Evolutionary conservation across 768 basidiomycete species (phyloP).

Genomic region (Lactarius tabidus): DNA sequence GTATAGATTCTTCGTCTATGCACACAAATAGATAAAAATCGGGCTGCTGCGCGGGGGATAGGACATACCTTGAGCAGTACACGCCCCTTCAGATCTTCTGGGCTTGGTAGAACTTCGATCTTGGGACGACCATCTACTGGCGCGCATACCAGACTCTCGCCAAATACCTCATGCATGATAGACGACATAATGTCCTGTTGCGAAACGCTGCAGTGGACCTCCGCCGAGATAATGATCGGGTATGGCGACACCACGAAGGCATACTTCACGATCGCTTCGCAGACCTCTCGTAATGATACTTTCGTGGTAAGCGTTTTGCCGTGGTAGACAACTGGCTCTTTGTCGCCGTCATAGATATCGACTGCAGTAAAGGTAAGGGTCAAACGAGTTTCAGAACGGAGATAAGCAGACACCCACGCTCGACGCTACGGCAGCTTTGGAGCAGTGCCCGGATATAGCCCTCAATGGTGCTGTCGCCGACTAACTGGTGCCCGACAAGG

Average conservation of each 20-base stretch:
- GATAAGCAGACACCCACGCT: constrained; percentile 51
- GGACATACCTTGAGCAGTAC: constrained; percentile 75
- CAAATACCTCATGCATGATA: constrained; percentile 67
- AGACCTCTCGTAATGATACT: constrained; percentile 75
- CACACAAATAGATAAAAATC: not conserved
- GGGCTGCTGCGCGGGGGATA: not conserved
- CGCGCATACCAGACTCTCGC: constrained; percentile 46
- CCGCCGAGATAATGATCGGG: constrained; percentile 89
- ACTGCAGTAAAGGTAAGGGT: constrained; percentile 45
- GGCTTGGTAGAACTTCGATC: constrained; percentile 70
- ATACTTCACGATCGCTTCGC: constrained; percentile 81
- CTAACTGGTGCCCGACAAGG: constrained; percentile 78
- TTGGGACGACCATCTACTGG: constrained; percentile 46
- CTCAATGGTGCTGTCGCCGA: constrained; percentile 87
- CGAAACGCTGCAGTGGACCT: constrained; percentile 75
- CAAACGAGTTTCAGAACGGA: not conserved
- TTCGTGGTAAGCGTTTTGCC: constrained; percentile 86
- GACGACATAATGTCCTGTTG: constrained; percentile 78
- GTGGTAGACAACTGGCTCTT: constrained; percentile 82
- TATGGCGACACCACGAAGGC: constrained; percentile 89
- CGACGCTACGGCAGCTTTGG: constrained; percentile 89
- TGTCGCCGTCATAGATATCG: constrained; percentile 88
- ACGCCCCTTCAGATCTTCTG: constrained; percentile 71
- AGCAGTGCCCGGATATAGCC: constrained; percentile 90
- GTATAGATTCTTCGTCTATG: constrained; percentile 74